Conservation (phyloP, 2,329 filamentous ascomycete genomes). For the Hypoxylon sp. region DNA sequence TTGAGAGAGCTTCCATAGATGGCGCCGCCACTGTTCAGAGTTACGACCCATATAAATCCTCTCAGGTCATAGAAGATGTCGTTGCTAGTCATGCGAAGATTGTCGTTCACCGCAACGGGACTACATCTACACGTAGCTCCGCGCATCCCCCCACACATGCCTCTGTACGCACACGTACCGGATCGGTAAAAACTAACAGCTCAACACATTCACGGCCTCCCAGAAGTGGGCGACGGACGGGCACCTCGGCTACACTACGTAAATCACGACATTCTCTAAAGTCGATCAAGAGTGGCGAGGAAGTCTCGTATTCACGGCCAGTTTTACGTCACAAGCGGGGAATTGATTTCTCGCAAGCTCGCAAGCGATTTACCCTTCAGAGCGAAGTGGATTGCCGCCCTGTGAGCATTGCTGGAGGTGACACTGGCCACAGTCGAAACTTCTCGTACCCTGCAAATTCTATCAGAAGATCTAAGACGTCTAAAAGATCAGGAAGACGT, state of each 20-base stretch:
- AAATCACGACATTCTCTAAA: slow-evolving; percentile 62
- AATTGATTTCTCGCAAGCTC: slow-evolving; percentile 68
- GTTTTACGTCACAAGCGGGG: slow-evolving; percentile 66
- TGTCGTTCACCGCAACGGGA: slow-evolving; percentile 73
- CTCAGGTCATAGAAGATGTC: slow-evolving; percentile 64
- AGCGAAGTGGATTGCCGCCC: slow-evolving; percentile 41
- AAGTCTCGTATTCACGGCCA: slow-evolving; percentile 59
- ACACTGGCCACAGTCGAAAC: slow-evolving; percentile 49
- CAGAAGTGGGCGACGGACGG: slow-evolving; percentile 50
- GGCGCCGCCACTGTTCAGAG: slow-evolving; percentile 68
- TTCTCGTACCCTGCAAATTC: slow-evolving; percentile 45
- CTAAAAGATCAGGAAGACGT: slow-evolving; percentile 29
- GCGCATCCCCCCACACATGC: slow-evolving; percentile 50
- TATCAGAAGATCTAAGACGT: slow-evolving; percentile 37
- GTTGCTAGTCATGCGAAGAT: slow-evolving; percentile 76
- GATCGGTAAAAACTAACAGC: slow-evolving; percentile 53
- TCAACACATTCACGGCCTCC: slow-evolving; percentile 51
- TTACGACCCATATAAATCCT: slow-evolving; percentile 88
- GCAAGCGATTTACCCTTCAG: slow-evolving; percentile 55
- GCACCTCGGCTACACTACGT: slow-evolving; percentile 51
- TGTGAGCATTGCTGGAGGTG: slow-evolving; percentile 52
- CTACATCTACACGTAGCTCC: slow-evolving; percentile 49
- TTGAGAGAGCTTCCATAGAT: slow-evolving; percentile 54
- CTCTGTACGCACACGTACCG: slow-evolving; percentile 55
- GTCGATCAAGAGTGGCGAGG: slow-evolving; percentile 65